Conservation (phyloP, 768 basidiomycete species). For the Suillus sp. region DNA sequence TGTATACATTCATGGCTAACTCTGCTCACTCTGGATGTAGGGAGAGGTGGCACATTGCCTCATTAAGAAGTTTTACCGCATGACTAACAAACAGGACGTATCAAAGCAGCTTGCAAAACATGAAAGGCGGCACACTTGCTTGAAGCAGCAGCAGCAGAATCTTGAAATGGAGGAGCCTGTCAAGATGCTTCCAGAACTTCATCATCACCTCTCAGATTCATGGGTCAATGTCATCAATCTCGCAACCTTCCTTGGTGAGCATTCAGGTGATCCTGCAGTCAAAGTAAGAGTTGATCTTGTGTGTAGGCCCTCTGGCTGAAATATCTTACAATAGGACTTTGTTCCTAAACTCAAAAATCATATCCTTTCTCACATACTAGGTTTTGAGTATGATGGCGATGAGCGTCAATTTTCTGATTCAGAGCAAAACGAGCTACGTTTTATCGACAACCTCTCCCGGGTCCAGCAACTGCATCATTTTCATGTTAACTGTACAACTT, state of each 20-base stretch:
- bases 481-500: constrained; percentile 23
- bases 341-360: no score
- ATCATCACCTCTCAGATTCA: constrained; percentile 11
- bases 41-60: no score
- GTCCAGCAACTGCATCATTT: constrained; percentile 6
- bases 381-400: constrained; percentile 12
- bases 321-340: no score
- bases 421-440: constrained; percentile 3
- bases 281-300: neutral
- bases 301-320: no score
- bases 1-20: no score
- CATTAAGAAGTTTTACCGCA: no score
- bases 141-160: constrained; percentile 7
- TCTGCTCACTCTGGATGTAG: no score
- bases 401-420: constrained; percentile 12
- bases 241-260: neutral
- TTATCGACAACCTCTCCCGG: constrained; percentile 21
- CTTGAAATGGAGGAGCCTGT: neutral
- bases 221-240: constrained; percentile 10
- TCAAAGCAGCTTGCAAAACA: neutral
- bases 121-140: constrained; percentile 14
- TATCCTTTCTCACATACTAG: no score
- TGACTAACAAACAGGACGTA: no score
- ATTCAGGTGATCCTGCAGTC: constrained; percentile 14
- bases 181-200: neutral